Percentiles rank a stretch among this genome's conserved stretches.
Evolutionary conservation across 202 grass and related monocot genomes (phyloP).

Genomic region (Carex arenaria): DNA sequence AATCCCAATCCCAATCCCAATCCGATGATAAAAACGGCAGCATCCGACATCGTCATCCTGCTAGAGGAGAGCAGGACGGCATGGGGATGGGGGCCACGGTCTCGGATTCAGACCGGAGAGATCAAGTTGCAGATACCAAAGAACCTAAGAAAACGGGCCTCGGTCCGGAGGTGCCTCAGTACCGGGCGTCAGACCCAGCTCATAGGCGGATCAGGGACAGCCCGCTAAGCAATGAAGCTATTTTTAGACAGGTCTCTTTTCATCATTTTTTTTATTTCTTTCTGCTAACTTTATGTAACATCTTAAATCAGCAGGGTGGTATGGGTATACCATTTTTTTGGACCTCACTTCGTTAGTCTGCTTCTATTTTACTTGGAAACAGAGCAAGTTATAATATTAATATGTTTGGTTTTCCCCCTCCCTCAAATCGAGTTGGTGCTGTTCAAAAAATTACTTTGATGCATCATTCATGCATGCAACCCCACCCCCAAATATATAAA

Average conservation of each 20-base stretch:
- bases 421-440: not conserved
- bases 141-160: not conserved
- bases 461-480: not conserved
- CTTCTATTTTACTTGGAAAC: slow-evolving; percentile 1
- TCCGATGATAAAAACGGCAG: not conserved
- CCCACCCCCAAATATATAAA: not conserved
- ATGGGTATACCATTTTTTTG: not conserved
- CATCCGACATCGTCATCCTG: slow-evolving; percentile 12
- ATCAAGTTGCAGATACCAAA: slow-evolving; percentile 7
- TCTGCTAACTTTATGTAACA: not conserved
- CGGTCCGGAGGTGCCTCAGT: slow-evolving; percentile 23
- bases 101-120: not conserved
- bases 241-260: slow-evolving; percentile 66
- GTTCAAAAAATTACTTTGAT: not conserved
- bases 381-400: not conserved
- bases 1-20: slow-evolving; percentile 1
- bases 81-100: not conserved
- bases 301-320: no score
- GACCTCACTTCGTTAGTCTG: not conserved
- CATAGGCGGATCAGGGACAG: slow-evolving; percentile 80
- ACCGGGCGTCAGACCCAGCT: slow-evolving; percentile 60
- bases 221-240: slow-evolving; percentile 80
- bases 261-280: not conserved
- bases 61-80: not conserved
- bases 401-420: not conserved